Base-by-base conservation (phyloP, 2,329 filamentous ascomycete species). In the Xylaria sp. region DNA sequence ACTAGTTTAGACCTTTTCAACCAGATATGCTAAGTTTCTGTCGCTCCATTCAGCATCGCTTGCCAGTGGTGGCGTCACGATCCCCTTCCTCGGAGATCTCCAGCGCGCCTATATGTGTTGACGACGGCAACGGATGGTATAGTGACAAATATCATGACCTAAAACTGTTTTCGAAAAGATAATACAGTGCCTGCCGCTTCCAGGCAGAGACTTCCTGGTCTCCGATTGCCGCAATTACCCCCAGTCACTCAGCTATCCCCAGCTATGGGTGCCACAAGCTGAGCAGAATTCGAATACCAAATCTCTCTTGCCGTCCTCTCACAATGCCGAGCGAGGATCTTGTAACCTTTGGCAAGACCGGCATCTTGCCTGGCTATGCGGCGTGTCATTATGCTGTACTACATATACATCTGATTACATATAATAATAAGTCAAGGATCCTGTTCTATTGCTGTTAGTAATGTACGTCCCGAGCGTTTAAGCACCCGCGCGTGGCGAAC, bases 401-500 rank as follows among this genome's bases (percentile, higher is more conserved):
- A 51, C 44, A 13, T 12, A 28, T 20, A 44, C 9, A 48, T n/a
- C 41, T 34, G 37, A 57, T 41, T 55, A 41, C 44, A 46, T 51
- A 66, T 63, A 55, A 65, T 63, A 55, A 65, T 65, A 65, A 62
- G 28, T 48, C 66, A 57, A 56, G 66, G 66, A 48, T 66, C 32
- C 20, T n/a, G 44, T 66, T 58, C 23, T 63, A 66, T 66, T 66
- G 37, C 46, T 56, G 56, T 59, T 28, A 34, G 25, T 63, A 54
- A 28, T 37, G 51, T 54, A 20, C 39, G 59, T 52, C 28, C 41
- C 52, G 41, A 54, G 37, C 34, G 44, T 34, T 20, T 20, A 54
- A 58, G n/a, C 23, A 37, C 28, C 63, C 63, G 57, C 59, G 59
- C 52, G 67, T 69, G 63, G 67, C 67, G 67, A 69, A 69, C 67